Evolutionary conservation across 306 rosid genomes (phyloP), one percentile per base, ranked within the genome.

Genomic region (Casuarina glauca): DNA sequence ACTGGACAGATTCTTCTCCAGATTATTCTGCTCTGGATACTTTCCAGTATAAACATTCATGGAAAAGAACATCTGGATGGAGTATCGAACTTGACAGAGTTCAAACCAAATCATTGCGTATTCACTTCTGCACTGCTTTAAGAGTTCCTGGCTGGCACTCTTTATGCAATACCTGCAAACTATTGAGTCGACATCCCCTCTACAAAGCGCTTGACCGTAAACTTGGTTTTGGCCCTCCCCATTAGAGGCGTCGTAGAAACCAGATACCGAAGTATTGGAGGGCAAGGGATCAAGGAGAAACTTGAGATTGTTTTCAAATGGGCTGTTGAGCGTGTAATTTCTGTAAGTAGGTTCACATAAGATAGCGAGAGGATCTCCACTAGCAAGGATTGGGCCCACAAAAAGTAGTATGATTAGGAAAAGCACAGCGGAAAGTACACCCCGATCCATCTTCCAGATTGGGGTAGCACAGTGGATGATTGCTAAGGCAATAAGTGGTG

Each of bases 31-130:
- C 35, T 61, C 20, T 0, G 91, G 87, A 61, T 54, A 75, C 83
- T 82, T 86, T 16, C 90, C 96, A 0, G 82, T 77, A 51, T 87
- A 87, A 42, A 44, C 80, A 61, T 68, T 66, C 2, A 0, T 2
- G 2, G 87, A 38, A 35, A 80, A 58, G 67, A 84, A 86, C 75
- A 12, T 81, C 80, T 62, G 81, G 67, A 53, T 73, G 20, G 91
- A 86, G 82, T 91, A 91, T 9, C 80, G 86, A 36, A 91, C 80
- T 74, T 86, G 91, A 73, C 97, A 89, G 16, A 38, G 70, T 0
- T 91, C 88, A 72, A 88, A 88, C 97, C 97, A 91, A 10, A 89
- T 77, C 9, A 83, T 70, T 57, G 91, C 97, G 51, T 82, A 84
- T 81, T 79, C 66, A 49, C 79, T 72, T 0, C 3, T 76, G 51